Percentiles rank a stretch among this genome's conserved stretches.
These are phyloP conservation scores for Tieghemostelium lacteum DNA, from an alignment of 78 protist species.

Conservation along the genomic window DNA sequence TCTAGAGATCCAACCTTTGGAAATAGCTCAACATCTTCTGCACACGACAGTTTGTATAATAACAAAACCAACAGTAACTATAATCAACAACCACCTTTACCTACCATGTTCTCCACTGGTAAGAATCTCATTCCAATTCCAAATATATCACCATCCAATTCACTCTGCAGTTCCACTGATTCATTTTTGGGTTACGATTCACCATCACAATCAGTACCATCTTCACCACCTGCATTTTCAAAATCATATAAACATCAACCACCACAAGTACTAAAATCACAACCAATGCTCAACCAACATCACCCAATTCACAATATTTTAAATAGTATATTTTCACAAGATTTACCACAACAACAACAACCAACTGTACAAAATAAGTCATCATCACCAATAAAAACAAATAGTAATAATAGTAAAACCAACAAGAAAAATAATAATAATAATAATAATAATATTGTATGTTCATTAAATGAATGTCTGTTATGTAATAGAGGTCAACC, in stretches of 20 bases:
- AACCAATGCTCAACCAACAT: not conserved
- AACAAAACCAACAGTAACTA: not conserved
- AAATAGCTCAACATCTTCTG: not conserved
- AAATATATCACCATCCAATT: constrained; percentile 1
- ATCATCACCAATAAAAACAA: not conserved
- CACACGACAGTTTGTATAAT: not conserved
- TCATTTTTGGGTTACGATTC: constrained; percentile 32
- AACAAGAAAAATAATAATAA: not conserved
- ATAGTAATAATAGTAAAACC: not conserved
- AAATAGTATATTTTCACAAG: not conserved
- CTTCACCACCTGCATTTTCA: constrained; percentile 29
- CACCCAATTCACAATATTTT: not conserved
- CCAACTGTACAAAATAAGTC: not conserved
- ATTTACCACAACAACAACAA: not conserved
- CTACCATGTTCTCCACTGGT: not conserved
- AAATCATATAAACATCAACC: not conserved
- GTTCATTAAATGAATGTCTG: constrained; percentile 53
- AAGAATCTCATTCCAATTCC: constrained; percentile 11
- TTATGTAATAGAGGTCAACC: constrained; percentile 68
- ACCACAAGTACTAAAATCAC: not conserved
- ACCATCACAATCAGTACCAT: constrained; percentile 29
- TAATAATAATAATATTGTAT: not conserved
- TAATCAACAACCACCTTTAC: constrained; percentile 2
- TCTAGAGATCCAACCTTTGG: not conserved
- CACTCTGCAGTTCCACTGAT: constrained; percentile 12